Evolutionary conservation across 257 asterid genomes (phyloP).

Genomic region (Cynanchum wilfordii): DNA sequence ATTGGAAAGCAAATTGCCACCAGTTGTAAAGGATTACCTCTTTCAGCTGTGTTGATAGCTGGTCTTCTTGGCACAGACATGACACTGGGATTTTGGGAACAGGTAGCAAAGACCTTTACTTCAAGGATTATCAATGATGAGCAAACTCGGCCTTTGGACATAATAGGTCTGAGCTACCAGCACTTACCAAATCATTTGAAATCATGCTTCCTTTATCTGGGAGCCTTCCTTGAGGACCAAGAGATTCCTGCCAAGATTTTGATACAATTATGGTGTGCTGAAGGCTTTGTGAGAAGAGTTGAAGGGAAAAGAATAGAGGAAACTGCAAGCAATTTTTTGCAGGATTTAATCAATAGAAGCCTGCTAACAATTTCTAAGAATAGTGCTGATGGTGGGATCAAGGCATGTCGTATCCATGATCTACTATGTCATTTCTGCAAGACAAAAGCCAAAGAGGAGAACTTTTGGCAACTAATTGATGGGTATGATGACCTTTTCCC

Average conservation of each 20-base stretch:
- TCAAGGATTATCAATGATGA: background rate
- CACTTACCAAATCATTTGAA: constrained; percentile 12
- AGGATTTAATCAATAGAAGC: constrained; percentile 6
- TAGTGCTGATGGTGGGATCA: background rate
- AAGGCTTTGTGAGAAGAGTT: constrained; percentile 11
- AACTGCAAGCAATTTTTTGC: background rate
- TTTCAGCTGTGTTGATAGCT: background rate
- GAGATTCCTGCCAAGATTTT: constrained; percentile 10
- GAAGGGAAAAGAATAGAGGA: background rate
- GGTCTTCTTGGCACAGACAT: background rate
- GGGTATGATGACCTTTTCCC: background rate
- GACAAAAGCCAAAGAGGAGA: background rate
- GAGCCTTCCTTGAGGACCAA: constrained; percentile 10
- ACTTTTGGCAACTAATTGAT: background rate
- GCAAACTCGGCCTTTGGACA: background rate
- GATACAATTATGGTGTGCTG: constrained; percentile 17
- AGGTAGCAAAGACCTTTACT: background rate
- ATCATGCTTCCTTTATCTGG: constrained; percentile 19
- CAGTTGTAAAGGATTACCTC: constrained; percentile 2
- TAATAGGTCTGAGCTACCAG: background rate
- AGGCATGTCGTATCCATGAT: constrained; percentile 2
- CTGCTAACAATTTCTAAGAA: background rate
- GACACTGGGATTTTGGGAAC: background rate
- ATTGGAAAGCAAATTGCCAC: background rate
- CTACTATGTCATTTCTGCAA: constrained; percentile 2